Evolutionary conservation across 495 filamentous ascomycete genomes (phyloP), one percentile per base, ranked within the genome.

Genomic region (Podospora pseudoanserina): DNA sequence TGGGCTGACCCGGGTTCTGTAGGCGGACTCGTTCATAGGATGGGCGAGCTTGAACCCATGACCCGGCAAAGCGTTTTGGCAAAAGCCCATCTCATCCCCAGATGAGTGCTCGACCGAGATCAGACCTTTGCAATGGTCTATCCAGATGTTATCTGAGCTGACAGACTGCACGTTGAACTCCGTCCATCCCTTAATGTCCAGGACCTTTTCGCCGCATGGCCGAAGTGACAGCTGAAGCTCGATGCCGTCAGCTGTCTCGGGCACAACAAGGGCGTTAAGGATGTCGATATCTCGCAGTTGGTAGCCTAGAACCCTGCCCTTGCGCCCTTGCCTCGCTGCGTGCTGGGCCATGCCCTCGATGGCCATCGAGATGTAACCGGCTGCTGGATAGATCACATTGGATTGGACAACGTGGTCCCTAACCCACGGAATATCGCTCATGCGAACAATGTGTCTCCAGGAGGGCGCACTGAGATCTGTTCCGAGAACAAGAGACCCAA

Each of bases 321-420:
- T 65, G 0, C 57, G 53, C 0, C 49, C 19, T 19, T 67, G 26
- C 30, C 64, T 39, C 5, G 65, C 59, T 32, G 72, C 58, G 13
- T 64, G 3, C 74, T 74, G 66, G 3, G 39, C 39, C 62, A 73
- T 70, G 0, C 78, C 82, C 67, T 90, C 87, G 0, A 86, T 66
- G 3, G 83, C 85, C 74, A 85, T 84, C 4, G 78, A 72, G 15
- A 84, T 69, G 65, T 84, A 87, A 0, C 80, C 83, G 4, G 86
- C 81, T 13, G 79, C 86, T 2, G 88, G 87, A 56, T 86, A 86
- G 0, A 90, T 73, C 34, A 75, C 76, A 55, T 75, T 75, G n/a
- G 68, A 69, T 61, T 79, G 77, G 0, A 79, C 67, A 20, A 70
- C 61, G 68, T 87, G 85, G 32, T 85, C 83, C 1, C 72, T 56